Base-by-base conservation (phyloP, 2,329 filamentous ascomycete genomes). In the Apiospora aurea region DNA sequence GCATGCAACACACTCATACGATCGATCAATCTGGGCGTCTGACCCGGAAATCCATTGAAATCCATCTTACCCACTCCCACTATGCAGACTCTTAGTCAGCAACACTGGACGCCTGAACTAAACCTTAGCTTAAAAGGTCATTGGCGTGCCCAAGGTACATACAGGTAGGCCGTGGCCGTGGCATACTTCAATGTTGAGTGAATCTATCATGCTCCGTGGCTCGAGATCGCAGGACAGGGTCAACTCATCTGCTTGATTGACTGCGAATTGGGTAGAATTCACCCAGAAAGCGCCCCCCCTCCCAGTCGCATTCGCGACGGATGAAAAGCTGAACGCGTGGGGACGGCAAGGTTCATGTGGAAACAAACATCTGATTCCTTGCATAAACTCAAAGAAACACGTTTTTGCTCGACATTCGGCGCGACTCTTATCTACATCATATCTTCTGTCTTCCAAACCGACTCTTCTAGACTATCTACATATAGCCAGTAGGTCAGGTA, bases 311-410 rank as follows among this genome's bases (percentile, higher is more conserved):
- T 34, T 61, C 53, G 29, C 16, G 14, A 24, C 51, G 21, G 26
- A 57, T 38, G 29, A n/a, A 41, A n/a, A 64, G 57, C 34, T 64
- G 57, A 41, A 41, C 18, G 29, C 57, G 57, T 64, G 57, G 57
- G 57, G 57, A 41, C 57, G 21, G 29, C 57, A 64, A 64, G 57
- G 57, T 64, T 64, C 34, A 29, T 64, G 57, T 64, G 57, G 57
- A 64, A 64, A 64, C 57, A 34, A 64, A 64, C 57, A 41, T 64
- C 41, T 64, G 57, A 64, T 64, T 41, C 18, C 21, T 64, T 64
- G 57, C 53, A 61, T 64, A 41, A 64, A 64, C 57, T 64, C 34
- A n/a, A n/a, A 21, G 34, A 38, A 64, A 64, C 57, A 64, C 57
- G 57, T 38, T 18, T 41, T 24, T n/a, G 8, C 34, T 41, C 41